Base-by-base conservation (phyloP, 257 asterid species). In the Catharanthus roseus region DNA sequence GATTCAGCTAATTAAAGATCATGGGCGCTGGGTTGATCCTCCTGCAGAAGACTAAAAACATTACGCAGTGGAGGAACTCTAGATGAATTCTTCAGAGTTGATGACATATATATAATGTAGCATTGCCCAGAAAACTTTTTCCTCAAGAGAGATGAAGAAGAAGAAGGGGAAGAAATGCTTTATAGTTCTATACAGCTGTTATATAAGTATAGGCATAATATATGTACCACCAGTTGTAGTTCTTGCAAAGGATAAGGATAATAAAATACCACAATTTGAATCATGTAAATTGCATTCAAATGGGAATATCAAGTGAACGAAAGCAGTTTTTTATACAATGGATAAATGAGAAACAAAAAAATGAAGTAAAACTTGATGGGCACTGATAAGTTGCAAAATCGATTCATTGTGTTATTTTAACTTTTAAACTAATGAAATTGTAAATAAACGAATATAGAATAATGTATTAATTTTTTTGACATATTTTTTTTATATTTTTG, bases 21-120 rank as follows among this genome's bases (percentile, higher is more conserved):
- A 90, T 23, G 96, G 82, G 51, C 95, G 97, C 51, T 88, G 97
- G 97, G 89, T 84, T 57, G 92, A 90, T 6, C 96, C 97, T 53
- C 87, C 96, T 5, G 70, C 77, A 42, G 96, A 88, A 68, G 96
- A 90, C 81, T 83, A 79, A 74, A 56, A 57, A n/a, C 6, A 24
- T 45, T n/a, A n/a, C n/a, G n/a, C n/a, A n/a, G 61, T 41, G 9
- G 31, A 18, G 11, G 45, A n/a, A 21, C 24, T 16, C 53, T 36
- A 9, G 56, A 55, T 29, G 56, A 49, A 61, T 47, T 51, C 72
- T n/a, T 31, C 9, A 29, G 16, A 29, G 60, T 56, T 34, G 28
- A 41, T 39, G 23, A 21, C 34, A 6, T n/a, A 54, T 12, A 50
- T n/a, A n/a, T n/a, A 47, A 34, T 24, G 62, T 55, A 8, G 38